These are phyloP conservation scores for Entomortierella beljakovae DNA, from an alignment of 192 early-diverging fungal genomes.

Conservation along the genomic window DNA sequence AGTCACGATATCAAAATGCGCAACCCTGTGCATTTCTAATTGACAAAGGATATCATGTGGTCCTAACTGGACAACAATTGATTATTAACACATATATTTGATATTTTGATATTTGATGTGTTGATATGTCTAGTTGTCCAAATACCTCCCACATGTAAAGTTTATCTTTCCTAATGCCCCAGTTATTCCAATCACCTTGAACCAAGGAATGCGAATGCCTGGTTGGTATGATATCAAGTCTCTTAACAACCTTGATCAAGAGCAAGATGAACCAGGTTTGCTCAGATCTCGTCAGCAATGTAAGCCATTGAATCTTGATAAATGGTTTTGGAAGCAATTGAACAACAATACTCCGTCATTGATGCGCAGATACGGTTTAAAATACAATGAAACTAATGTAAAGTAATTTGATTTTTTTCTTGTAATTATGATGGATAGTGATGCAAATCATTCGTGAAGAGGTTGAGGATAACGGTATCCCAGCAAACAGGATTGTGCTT, in stretches of 20 bases:
- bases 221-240: slow-evolving; percentile 89
- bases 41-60: too few relatives aligned
- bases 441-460: slow-evolving; percentile 72
- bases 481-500: slow-evolving; percentile 87
- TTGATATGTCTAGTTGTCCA: slow-evolving; percentile 60
- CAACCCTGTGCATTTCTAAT: not conserved
- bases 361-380: too few relatives aligned
- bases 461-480: slow-evolving; percentile 78
- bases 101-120: not conserved
- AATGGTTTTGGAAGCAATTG: not conserved
- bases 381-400: too few relatives aligned
- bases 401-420: too few relatives aligned
- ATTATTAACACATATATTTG: not conserved
- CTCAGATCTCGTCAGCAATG: slow-evolving; percentile 51
- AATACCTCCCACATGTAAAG: slow-evolving; percentile 84
- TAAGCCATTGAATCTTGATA: slow-evolving; percentile 8
- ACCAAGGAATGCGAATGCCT: slow-evolving; percentile 88
- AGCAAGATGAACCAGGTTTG: slow-evolving; percentile 84
- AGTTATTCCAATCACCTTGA: slow-evolving; percentile 75
- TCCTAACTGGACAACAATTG: not conserved
- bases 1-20: too few relatives aligned
- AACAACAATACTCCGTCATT: slow-evolving; percentile 54
- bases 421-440: slow-evolving; percentile 52
- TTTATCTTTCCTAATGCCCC: slow-evolving; percentile 92
- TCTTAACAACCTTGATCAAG: slow-evolving; percentile 58